These are phyloP conservation scores for Beta corolliflora DNA, from an alignment of 179 eudicot genomes.

Conservation along the genomic window DNA sequence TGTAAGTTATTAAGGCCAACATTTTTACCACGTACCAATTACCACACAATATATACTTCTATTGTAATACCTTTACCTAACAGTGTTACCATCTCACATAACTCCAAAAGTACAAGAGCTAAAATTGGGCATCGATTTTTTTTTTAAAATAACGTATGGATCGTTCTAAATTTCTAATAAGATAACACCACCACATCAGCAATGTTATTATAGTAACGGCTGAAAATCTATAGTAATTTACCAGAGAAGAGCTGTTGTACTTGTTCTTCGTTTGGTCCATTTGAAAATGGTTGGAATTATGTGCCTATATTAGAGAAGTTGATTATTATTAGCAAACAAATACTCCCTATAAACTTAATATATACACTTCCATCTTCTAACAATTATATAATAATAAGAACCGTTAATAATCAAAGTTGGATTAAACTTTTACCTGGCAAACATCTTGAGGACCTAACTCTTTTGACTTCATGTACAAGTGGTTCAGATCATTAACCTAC, in stretches of 20 bases:
- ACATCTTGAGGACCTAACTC: constrained; percentile 2
- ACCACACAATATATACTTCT: neutral
- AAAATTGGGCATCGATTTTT: too few species aligned
- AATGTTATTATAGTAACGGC: neutral
- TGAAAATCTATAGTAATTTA: neutral
- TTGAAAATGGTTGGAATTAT: constrained; percentile 5
- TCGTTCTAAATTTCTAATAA: too few species aligned
- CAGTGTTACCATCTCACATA: too few species aligned
- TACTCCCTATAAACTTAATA: neutral
- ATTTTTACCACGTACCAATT: neutral
- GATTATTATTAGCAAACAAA: neutral
- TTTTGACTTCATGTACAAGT: constrained; percentile 25
- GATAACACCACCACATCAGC: too few species aligned
- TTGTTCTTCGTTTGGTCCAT: constrained; percentile 1
- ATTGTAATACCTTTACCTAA: too few species aligned
- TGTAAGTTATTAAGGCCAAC: neutral
- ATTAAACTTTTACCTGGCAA: constrained; percentile 17
- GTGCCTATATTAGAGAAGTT: neutral
- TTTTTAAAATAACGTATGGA: too few species aligned
- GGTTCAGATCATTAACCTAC: constrained; percentile 27
- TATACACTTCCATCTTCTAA: neutral
- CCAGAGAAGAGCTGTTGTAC: neutral
- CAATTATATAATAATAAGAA: neutral
- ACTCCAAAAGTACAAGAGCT: too few species aligned
- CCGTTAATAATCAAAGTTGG: too few species aligned